phyloP scores from a whole-genome alignment of 2,329 filamentous ascomycete species.

The Xylaria sp. region DNA sequence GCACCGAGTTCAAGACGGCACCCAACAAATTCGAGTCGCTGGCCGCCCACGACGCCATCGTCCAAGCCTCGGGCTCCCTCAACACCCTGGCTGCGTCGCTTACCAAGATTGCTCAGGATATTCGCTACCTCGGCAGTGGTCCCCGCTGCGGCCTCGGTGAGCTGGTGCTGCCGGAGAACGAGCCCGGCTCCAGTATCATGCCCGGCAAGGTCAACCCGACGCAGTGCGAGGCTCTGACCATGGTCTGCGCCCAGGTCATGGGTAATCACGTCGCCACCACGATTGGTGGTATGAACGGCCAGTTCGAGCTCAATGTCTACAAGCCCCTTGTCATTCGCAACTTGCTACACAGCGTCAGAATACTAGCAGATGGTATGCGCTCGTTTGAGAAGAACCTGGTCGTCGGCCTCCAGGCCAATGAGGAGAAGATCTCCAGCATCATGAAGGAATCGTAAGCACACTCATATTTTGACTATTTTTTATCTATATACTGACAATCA shows the following conservation, averaged over 20 bases:
- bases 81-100: slow-evolving; percentile 92
- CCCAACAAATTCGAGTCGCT: slow-evolving; percentile 99
- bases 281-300: slow-evolving; percentile 94
- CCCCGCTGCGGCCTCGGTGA: slow-evolving; percentile 96
- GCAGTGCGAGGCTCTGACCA: slow-evolving; percentile 96
- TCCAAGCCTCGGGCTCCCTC: slow-evolving; percentile 90
- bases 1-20: slow-evolving; percentile 90
- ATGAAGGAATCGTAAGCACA: slow-evolving; percentile 86
- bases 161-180: slow-evolving; percentile 93
- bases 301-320: slow-evolving; percentile 99
- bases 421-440: slow-evolving; percentile 86
- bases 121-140: slow-evolving; percentile 94
- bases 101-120: slow-evolving; percentile 98
- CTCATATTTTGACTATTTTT: background rate
- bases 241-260: slow-evolving; percentile 97
- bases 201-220: slow-evolving; percentile 99
- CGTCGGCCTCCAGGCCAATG: slow-evolving; percentile 85
- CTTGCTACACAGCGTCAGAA: slow-evolving; percentile 86
- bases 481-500: slow-evolving; percentile 2
- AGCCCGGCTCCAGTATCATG: slow-evolving; percentile 98
- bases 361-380: slow-evolving; percentile 89
- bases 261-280: slow-evolving; percentile 94
- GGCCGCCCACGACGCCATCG: slow-evolving; percentile 92
- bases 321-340: slow-evolving; percentile 97
- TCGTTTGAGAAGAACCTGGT: slow-evolving; percentile 96